These are phyloP conservation scores for Dendrobium officinale DNA, from an alignment of 106 monocot genomes.

Conservation along the genomic window DNA sequence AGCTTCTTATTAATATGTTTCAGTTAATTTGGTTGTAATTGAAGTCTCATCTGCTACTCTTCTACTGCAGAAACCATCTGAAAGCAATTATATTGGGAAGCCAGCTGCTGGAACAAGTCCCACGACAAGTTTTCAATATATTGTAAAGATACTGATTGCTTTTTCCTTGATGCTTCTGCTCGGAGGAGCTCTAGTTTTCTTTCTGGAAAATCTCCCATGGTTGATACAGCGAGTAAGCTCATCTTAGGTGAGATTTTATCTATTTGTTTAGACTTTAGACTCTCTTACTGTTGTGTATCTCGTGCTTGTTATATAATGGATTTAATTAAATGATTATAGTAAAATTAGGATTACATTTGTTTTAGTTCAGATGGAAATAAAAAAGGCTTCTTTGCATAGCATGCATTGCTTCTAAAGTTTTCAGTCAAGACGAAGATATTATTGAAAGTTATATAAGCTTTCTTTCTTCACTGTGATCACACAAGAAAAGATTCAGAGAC, in stretches of 20 bases:
- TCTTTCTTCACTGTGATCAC: no score
- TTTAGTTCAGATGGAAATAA: no score
- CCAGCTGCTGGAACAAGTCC: background rate
- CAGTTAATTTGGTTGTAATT: background rate
- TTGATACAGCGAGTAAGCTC: slow-evolving; percentile 21
- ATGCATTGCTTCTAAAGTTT: no score
- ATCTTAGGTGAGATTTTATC: background rate
- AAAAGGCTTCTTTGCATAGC: no score
- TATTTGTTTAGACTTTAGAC: background rate
- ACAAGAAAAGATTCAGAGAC: no score
- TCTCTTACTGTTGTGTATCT: no score
- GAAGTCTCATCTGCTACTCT: background rate
- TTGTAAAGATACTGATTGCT: slow-evolving; percentile 36
- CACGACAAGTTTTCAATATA: slow-evolving; percentile 8
- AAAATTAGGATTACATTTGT: no score
- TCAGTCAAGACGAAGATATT: no score
- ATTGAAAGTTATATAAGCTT: no score
- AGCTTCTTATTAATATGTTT: background rate
- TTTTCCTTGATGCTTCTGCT: slow-evolving; percentile 53
- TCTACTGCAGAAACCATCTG: background rate
- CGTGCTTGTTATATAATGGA: no score
- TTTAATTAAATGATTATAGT: no score
- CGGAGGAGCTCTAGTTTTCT: slow-evolving; percentile 38
- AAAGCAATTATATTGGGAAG: background rate
- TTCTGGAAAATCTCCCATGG: slow-evolving; percentile 40